Evolutionary conservation across 495 filamentous ascomycete genomes (phyloP).

Genomic region (Ascodesmis nigricans): DNA sequence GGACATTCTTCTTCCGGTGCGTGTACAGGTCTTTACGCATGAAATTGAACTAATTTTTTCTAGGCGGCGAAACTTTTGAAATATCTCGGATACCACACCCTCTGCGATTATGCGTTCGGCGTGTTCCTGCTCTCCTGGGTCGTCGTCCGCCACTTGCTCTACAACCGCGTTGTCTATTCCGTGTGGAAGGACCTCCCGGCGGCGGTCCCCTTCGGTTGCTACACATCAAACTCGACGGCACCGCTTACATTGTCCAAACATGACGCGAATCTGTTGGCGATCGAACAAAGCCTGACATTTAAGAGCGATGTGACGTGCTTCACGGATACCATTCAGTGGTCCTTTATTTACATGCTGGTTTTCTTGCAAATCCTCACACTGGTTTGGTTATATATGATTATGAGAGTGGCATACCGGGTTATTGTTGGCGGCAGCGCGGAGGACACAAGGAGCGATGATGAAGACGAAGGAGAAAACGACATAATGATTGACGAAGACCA

Average conservation of each 20-base stretch:
- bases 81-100: conserved; percentile 49
- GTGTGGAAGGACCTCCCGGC: conserved; percentile 47
- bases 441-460: conserved; percentile 71
- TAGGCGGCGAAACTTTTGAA: conserved; percentile 93
- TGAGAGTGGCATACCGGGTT: conserved; percentile 54
- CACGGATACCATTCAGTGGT: conserved; percentile 43
- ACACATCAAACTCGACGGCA: conserved; percentile 19
- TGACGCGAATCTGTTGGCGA: conserved; percentile 25
- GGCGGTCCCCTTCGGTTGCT: conserved; percentile 48
- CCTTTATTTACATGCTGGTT: conserved; percentile 54
- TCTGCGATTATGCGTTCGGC: conserved; percentile 70
- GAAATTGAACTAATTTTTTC: background rate
- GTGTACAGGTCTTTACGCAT: conserved; percentile 21
- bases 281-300: background rate
- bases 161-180: conserved; percentile 54
- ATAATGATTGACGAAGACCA: too few species aligned
- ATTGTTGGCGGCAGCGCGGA: conserved; percentile 58
- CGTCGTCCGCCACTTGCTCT: conserved; percentile 58
- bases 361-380: conserved; percentile 60
- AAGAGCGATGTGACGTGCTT: conserved; percentile 40
- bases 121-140: conserved; percentile 78
- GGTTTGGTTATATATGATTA: conserved; percentile 78
- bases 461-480: conserved; percentile 41
- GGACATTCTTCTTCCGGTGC: conserved; percentile 67
- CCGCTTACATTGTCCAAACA: conserved; percentile 28